Percentiles rank a stretch among this genome's conserved stretches.
Conservation (phyloP, 2,329 filamentous ascomycete species). For the Talaromyces funiculosus region DNA sequence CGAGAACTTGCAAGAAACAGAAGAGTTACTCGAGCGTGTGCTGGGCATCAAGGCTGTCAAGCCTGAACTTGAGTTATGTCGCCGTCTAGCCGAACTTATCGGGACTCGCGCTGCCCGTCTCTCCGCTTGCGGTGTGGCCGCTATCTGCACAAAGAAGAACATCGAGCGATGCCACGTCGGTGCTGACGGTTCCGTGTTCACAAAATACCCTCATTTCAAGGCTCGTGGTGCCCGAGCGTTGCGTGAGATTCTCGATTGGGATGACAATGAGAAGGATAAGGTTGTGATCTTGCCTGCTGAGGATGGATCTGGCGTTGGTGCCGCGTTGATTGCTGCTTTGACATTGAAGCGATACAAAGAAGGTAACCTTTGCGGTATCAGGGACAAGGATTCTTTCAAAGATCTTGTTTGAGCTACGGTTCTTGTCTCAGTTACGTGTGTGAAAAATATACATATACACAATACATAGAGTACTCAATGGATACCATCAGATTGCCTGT, state of each 20-base stretch:
- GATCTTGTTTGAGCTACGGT: not conserved
- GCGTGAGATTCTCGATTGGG: constrained; percentile 94
- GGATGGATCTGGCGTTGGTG: constrained; percentile 95
- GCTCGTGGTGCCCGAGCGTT: constrained; percentile 81
- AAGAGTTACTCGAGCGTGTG: constrained; percentile 71
- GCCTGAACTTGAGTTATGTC: constrained; percentile 81
- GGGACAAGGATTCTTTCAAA: constrained; percentile 41
- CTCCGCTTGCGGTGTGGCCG: constrained; percentile 89
- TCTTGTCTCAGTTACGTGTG: not conserved
- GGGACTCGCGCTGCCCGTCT: constrained; percentile 90
- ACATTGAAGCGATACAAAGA: constrained; percentile 58
- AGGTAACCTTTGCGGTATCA: constrained; percentile 55
- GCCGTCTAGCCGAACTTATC: constrained; percentile 85
- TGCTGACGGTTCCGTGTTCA: constrained; percentile 95
- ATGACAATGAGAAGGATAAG: constrained; percentile 75
- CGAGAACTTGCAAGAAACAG: constrained; percentile 88
- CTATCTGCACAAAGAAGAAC: constrained; percentile 94
- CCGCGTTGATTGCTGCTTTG: constrained; percentile 79
- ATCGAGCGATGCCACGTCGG: constrained; percentile 87
- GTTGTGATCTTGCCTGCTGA: constrained; percentile 84
- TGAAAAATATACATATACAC: not conserved
- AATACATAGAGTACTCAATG: not conserved
- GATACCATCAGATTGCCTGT: not conserved
- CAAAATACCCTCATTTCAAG: constrained; percentile 99
- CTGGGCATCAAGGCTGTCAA: constrained; percentile 65